These are phyloP conservation scores for Lachancea meyersii DNA, from an alignment of 805 yeast genomes.

Conservation along the genomic window DNA sequence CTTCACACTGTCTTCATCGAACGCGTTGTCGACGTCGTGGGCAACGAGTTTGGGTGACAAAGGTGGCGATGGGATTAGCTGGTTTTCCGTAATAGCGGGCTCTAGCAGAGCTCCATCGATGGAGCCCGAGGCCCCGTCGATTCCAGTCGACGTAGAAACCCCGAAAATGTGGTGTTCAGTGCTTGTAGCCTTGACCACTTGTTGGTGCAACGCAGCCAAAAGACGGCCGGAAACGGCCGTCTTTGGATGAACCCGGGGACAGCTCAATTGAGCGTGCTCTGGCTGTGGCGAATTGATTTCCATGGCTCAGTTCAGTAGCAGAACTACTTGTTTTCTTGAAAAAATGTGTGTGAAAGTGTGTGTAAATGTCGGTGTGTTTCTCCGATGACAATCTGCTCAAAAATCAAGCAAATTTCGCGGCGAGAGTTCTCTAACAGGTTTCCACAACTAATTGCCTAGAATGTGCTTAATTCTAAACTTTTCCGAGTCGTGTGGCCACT, in stretches of 20 bases:
- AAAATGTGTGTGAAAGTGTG: not conserved
- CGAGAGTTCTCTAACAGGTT: no score
- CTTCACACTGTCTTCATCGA: not conserved
- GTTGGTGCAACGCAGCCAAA: conserved; percentile 15
- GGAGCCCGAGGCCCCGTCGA: not conserved
- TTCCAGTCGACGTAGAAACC: not conserved
- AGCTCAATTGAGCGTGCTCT: conserved; percentile 28
- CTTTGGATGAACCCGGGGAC: conserved; percentile 14
- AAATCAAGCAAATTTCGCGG: not conserved
- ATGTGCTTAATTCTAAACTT: no score
- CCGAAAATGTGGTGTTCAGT: not conserved
- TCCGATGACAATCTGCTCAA: not conserved
- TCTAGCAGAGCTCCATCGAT: not conserved
- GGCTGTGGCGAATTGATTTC: conserved; percentile 31
- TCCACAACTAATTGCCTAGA: no score
- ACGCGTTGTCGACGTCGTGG: not conserved
- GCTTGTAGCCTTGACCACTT: conserved; percentile 9
- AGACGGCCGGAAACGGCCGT: conserved; percentile 13
- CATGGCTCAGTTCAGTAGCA: conserved; percentile 12
- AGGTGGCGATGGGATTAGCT: conserved; percentile 32
- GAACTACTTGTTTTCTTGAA: not conserved
- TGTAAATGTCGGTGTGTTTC: not conserved
- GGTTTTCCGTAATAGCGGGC: conserved; percentile 11
- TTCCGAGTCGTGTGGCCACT: no score
- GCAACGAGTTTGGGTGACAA: conserved; percentile 24